These are phyloP conservation scores for Fusarium sororula DNA, from an alignment of 2,329 filamentous ascomycete genomes.

Conservation along the genomic window DNA sequence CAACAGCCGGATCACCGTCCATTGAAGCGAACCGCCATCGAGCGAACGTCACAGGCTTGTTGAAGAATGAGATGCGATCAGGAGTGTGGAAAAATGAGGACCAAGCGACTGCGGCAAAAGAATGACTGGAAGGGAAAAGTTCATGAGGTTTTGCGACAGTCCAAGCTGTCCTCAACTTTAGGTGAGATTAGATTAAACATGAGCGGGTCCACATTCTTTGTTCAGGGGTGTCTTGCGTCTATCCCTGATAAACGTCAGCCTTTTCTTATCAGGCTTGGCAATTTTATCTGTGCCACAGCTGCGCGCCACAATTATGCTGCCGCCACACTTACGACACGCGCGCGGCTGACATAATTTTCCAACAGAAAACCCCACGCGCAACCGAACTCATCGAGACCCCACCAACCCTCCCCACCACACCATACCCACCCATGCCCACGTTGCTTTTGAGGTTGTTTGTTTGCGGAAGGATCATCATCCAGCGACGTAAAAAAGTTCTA, in stretches of 20 bases:
- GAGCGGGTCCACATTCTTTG: slow-evolving; percentile 27
- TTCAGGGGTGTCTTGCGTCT: slow-evolving; percentile 34
- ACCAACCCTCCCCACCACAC: neutral
- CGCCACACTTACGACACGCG: neutral
- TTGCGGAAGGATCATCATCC: slow-evolving; percentile 18
- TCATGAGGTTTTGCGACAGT: slow-evolving; percentile 38
- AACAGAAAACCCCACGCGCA: slow-evolving; percentile 1
- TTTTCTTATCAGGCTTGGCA: neutral
- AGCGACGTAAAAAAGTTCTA: slow-evolving; percentile 1
- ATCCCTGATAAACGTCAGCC: slow-evolving; percentile 9
- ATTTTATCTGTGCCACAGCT: neutral
- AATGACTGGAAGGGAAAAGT: slow-evolving; percentile 19
- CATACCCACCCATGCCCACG: slow-evolving; percentile 21
- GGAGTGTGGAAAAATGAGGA: slow-evolving; percentile 1
- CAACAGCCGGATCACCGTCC: slow-evolving; percentile 79
- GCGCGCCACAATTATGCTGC: neutral
- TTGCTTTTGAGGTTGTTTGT: slow-evolving; percentile 22
- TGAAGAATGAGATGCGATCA: neutral
- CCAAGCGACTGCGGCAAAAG: slow-evolving; percentile 13
- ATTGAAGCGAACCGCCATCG: slow-evolving; percentile 54
- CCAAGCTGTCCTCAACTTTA: slow-evolving; percentile 37
- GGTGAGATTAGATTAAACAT: slow-evolving; percentile 34
- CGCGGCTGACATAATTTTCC: neutral
- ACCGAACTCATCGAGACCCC: slow-evolving; percentile 2
- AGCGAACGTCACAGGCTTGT: neutral